Conservation (phyloP, 208 protist genomes). For the Wallacemonas sp. region DNA sequence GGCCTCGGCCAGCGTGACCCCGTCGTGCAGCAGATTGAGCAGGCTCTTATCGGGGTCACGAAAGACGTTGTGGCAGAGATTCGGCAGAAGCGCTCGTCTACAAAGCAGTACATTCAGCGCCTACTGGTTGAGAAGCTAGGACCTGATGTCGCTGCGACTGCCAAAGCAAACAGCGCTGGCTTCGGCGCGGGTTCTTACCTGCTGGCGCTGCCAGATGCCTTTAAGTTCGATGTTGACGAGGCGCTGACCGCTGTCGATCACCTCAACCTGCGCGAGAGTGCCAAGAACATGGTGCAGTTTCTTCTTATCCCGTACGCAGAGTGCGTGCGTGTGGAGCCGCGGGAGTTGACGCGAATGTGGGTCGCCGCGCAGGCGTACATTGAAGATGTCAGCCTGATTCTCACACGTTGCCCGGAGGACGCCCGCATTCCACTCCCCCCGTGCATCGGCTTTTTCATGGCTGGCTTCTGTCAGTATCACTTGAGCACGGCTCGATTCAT, state of each 20-base stretch:
- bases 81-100: not conserved
- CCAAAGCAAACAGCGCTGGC: not conserved
- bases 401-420: conserved; percentile 45
- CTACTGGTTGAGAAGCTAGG: not conserved
- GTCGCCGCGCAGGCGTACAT: conserved; percentile 79
- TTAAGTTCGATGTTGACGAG: conserved; percentile 20
- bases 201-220: conserved; percentile 12
- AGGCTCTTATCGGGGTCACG: conserved; percentile 35
- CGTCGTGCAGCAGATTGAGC: conserved; percentile 32
- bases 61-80: conserved; percentile 23
- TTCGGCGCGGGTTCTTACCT: conserved; percentile 13
- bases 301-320: conserved; percentile 68
- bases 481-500: conserved; percentile 38
- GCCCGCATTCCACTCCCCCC: conserved; percentile 52
- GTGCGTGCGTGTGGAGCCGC: conserved; percentile 47
- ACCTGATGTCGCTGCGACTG: not conserved
- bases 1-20: not conserved
- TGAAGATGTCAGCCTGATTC: conserved; percentile 49
- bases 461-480: conserved; percentile 76
- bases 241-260: conserved; percentile 14
- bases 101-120: conserved; percentile 13
- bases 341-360: conserved; percentile 71
- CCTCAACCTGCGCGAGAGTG: conserved; percentile 14
- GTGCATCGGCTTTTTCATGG: conserved; percentile 50
- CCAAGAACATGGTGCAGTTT: conserved; percentile 28